These are phyloP conservation scores for Kwoniella botswanensis DNA, from an alignment of 768 basidiomycete species.

Conservation along the genomic window DNA sequence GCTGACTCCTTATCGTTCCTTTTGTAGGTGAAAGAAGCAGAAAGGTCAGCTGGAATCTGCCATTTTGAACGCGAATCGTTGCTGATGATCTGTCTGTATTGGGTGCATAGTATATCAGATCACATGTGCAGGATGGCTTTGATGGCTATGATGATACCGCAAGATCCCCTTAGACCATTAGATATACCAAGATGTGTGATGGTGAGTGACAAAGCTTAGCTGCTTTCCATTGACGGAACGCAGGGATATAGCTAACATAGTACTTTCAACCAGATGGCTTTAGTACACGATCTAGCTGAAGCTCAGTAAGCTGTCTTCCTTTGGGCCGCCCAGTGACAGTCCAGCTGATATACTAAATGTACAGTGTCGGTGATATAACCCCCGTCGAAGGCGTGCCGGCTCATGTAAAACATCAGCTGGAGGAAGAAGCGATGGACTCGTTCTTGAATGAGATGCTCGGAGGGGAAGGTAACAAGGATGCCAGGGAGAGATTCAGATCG, in stretches of 20 bases:
- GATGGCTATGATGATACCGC: slow-evolving; percentile 85
- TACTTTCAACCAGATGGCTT: slow-evolving; percentile 66
- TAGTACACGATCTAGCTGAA: slow-evolving; percentile 95
- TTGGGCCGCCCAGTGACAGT: not conserved
- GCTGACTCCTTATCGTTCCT: not conserved
- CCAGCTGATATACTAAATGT: not conserved
- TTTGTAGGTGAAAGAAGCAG: slow-evolving; percentile 74
- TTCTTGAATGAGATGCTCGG: slow-evolving; percentile 85
- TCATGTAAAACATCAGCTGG: slow-evolving; percentile 68
- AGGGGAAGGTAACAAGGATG: slow-evolving; percentile 52
- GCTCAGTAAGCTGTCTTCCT: slow-evolving; percentile 66
- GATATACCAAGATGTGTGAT: slow-evolving; percentile 55
- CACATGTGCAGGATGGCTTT: slow-evolving; percentile 94
- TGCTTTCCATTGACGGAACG: not conserved
- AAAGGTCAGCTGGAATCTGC: slow-evolving; percentile 77
- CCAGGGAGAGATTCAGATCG: slow-evolving; percentile 50
- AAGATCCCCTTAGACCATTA: slow-evolving; percentile 71
- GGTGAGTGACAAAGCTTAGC: slow-evolving; percentile 27
- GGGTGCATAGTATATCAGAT: slow-evolving; percentile 74
- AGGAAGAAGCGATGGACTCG: slow-evolving; percentile 84
- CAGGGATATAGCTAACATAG: not conserved
- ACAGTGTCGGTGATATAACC: slow-evolving; percentile 85
- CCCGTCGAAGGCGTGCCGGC: slow-evolving; percentile 85
- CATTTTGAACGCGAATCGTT: not conserved
- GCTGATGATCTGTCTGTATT: not conserved